Evolutionary conservation across 768 basidiomycete genomes (phyloP).

Genomic region (Lentinula edodes): DNA sequence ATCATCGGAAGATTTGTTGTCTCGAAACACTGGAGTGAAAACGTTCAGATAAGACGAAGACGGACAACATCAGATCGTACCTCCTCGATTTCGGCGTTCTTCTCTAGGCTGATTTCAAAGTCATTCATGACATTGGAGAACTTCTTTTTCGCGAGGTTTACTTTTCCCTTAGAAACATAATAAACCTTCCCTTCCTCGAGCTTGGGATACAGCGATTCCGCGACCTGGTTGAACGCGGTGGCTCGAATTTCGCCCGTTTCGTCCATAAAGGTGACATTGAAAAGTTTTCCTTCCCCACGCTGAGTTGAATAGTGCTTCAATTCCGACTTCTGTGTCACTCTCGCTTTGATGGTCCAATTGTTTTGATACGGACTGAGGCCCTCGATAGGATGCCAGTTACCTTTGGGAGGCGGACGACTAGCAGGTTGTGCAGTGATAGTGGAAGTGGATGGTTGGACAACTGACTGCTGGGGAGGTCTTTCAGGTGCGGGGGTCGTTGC

Average conservation of each 20-base stretch:
- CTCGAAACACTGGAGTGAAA: conserved; percentile 67
- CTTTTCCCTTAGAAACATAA: conserved; percentile 82
- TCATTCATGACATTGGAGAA: conserved; percentile 88
- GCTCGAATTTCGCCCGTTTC: conserved; percentile 89
- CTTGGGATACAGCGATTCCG: conserved; percentile 78
- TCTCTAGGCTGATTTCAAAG: conserved; percentile 88
- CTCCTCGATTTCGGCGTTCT: conserved; percentile 80
- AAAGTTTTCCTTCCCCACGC: conserved; percentile 91
- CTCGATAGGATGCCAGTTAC: conserved; percentile 68
- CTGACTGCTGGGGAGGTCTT: conserved; percentile 16
- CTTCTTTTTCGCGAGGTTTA: conserved; percentile 96
- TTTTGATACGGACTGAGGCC: conserved; percentile 95
- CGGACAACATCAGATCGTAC: conserved; percentile 30
- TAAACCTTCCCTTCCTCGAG: conserved; percentile 92
- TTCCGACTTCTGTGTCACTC: conserved; percentile 85
- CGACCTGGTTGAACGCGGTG: conserved; percentile 85
- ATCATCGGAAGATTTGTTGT: conserved; percentile 68
- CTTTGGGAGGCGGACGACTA: conserved; percentile 11
- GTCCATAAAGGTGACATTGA: conserved; percentile 91
- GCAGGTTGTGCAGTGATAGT: conserved; percentile 12
- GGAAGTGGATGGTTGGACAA: conserved; percentile 10
- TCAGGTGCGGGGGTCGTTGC: conserved; percentile 23
- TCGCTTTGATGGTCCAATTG: conserved; percentile 97
- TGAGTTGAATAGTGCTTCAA: conserved; percentile 86
- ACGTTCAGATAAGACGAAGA: conserved; percentile 2